These are phyloP conservation scores for Aspergillus intermedius DNA, from an alignment of 2,329 filamentous ascomycete species.

Conservation along the genomic window DNA sequence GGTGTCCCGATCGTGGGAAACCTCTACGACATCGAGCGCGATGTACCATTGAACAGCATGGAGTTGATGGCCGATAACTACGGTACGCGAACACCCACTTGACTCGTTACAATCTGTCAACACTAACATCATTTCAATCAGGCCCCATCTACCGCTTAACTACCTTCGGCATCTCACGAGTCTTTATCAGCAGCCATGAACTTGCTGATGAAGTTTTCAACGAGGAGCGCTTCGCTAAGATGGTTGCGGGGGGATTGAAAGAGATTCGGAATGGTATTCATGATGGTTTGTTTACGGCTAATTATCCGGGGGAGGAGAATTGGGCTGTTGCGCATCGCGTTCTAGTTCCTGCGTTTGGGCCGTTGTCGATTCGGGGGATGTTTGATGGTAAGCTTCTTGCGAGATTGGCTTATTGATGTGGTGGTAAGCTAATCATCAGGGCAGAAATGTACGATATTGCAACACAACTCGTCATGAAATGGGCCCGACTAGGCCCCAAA, in stretches of 20 bases:
- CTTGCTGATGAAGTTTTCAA: constrained; percentile 59
- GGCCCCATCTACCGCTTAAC: constrained; percentile 55
- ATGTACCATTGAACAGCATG: constrained; percentile 52
- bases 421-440: background rate
- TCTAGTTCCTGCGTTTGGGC: constrained; percentile 44
- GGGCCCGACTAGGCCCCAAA: constrained; percentile 46
- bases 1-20: constrained; percentile 63
- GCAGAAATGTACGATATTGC: constrained; percentile 37
- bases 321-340: constrained; percentile 58
- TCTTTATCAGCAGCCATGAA: constrained; percentile 48
- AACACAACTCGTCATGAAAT: constrained; percentile 35
- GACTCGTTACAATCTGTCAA: background rate
- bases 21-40: constrained; percentile 54
- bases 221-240: constrained; percentile 60
- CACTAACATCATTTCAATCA: constrained; percentile 14
- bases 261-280: constrained; percentile 55
- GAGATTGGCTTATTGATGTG: background rate
- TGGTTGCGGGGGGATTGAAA: constrained; percentile 44
- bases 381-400: constrained; percentile 26
- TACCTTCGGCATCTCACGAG: constrained; percentile 40
- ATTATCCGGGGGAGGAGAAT: constrained; percentile 42
- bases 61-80: constrained; percentile 57
- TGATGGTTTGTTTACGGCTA: constrained; percentile 61
- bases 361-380: constrained; percentile 39
- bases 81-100: constrained; percentile 38